These are phyloP conservation scores for Colletotrichum agaves DNA, from an alignment of 2,329 filamentous ascomycete species.

Conservation along the genomic window DNA sequence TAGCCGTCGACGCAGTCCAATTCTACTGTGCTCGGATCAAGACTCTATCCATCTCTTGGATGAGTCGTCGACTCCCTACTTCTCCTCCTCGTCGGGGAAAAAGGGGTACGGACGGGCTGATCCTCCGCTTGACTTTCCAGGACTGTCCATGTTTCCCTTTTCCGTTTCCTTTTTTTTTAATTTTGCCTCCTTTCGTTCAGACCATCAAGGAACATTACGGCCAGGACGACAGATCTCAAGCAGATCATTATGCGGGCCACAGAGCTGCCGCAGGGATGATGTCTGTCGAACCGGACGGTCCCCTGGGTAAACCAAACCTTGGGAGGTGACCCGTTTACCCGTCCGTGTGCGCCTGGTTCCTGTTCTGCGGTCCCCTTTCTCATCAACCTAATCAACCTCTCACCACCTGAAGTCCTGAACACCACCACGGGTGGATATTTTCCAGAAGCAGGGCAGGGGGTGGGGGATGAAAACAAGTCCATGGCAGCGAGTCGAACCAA, in stretches of 20 bases:
- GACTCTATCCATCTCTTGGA: conserved; percentile 1
- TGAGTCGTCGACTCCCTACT: neutral
- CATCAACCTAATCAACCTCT: conserved; percentile 32
- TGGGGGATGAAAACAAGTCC: neutral
- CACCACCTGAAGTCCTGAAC: conserved; percentile 28
- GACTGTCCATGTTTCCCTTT: neutral
- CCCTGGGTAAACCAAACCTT: conserved; percentile 15
- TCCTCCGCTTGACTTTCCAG: conserved; percentile 17
- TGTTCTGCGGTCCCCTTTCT: neutral
- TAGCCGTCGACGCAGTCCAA: neutral
- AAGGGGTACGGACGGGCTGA: conserved; percentile 9
- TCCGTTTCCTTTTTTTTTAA: neutral
- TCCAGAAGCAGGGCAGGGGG: conserved; percentile 23
- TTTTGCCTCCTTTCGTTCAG: neutral
- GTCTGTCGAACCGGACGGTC: conserved; percentile 9
- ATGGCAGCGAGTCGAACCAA: conserved; percentile 2
- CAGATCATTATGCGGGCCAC: conserved; percentile 21
- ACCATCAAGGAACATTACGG: neutral
- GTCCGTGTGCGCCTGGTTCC: neutral
- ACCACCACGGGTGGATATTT: conserved; percentile 24
- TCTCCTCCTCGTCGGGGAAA: neutral
- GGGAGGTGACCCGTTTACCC: conserved; percentile 1
- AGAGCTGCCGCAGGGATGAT: conserved; percentile 19
- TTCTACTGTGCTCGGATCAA: neutral
- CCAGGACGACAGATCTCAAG: conserved; percentile 13